These are phyloP conservation scores for Penicillium psychrofluorescens DNA, from an alignment of 495 filamentous ascomycete species.

Conservation along the genomic window DNA sequence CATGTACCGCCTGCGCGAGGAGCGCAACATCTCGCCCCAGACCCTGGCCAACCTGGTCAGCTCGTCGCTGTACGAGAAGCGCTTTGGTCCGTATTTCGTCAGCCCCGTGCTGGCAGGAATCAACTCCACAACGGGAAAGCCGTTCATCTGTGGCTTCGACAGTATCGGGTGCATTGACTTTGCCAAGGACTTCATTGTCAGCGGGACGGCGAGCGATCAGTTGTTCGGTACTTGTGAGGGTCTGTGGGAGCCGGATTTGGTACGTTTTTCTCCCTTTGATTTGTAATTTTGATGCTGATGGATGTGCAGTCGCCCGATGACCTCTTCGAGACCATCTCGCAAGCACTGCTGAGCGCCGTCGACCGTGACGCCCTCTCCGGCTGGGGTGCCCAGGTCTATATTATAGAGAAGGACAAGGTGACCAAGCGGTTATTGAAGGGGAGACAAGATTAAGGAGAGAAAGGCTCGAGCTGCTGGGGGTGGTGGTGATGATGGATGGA, in stretches of 20 bases:
- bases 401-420: constrained; percentile 99
- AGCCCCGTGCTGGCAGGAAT: constrained; percentile 90
- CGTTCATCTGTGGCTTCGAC: constrained; percentile 98
- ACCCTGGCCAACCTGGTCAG: constrained; percentile 96
- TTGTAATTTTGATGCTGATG: background rate
- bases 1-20: constrained; percentile 98
- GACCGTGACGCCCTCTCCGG: constrained; percentile 94
- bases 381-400: constrained; percentile 97
- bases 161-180: constrained; percentile 99
- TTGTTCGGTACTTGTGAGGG: constrained; percentile 98
- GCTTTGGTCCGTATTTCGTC: constrained; percentile 95
- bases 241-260: constrained; percentile 94
- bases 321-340: constrained; percentile 96
- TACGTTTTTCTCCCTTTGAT: constrained; percentile 34
- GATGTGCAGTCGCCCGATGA: constrained; percentile 69
- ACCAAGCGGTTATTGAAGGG: constrained; percentile 97
- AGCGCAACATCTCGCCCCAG: constrained; percentile 86
- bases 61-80: constrained; percentile 80
- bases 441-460: constrained; percentile 52
- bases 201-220: constrained; percentile 92
- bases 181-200: constrained; percentile 98
- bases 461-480: background rate
- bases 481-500: too few relatives aligned
- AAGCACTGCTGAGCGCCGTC: constrained; percentile 91
- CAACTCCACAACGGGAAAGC: constrained; percentile 82